Base-by-base conservation (phyloP, 768 basidiomycete genomes). In the Panaeolus papilionaceus region DNA sequence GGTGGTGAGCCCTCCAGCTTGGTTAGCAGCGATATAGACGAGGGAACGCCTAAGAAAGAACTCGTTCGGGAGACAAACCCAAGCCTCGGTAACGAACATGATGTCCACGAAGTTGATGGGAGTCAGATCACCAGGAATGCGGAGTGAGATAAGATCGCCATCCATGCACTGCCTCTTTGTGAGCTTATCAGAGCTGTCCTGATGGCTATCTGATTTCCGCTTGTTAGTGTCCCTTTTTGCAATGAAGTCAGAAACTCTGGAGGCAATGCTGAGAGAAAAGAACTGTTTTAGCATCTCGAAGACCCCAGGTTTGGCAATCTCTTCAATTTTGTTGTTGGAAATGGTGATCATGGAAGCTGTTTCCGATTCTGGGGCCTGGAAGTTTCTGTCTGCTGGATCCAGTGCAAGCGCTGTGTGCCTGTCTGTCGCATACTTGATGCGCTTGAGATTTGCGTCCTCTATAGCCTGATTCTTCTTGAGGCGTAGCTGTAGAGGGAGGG, bases 31-130 rank as follows among this genome's bases (percentile, higher is more conserved):
- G 3, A 47, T 47, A 5, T 47, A 20, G 20, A 47, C n/a, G 6
- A 47, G 6, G 2, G 45, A 47, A 0, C 20, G n/a, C 7, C 45
- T 18, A 1, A 47, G 14, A 37, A 71, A 73, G 38, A 71, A 73
- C 5, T 68, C 38, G 4, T 69, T 62, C 1, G 68, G 71, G 1
- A 68, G n/a, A 2, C 64, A 14, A 8, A 68, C 64, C 12, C 40
- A 5, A 18, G 61, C 18, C 33, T 73, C 66, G 2, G 70, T 73
- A 11, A 68, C 64, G 62, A 67, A 73, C 26, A 73, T 37, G 26
- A 67, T 68, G 11, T 73, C 40, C 9, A 66, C 64, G 38, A 70
- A 70, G 20, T 67, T 62, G 16, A 69, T 40, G 2, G 28, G 0
- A 2, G 63, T 20, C 62, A 54, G 11, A 20, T 37, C 45, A n/a